These are phyloP conservation scores for Diaporthe citriasiana DNA, from an alignment of 2,329 filamentous ascomycete species.

Conservation along the genomic window DNA sequence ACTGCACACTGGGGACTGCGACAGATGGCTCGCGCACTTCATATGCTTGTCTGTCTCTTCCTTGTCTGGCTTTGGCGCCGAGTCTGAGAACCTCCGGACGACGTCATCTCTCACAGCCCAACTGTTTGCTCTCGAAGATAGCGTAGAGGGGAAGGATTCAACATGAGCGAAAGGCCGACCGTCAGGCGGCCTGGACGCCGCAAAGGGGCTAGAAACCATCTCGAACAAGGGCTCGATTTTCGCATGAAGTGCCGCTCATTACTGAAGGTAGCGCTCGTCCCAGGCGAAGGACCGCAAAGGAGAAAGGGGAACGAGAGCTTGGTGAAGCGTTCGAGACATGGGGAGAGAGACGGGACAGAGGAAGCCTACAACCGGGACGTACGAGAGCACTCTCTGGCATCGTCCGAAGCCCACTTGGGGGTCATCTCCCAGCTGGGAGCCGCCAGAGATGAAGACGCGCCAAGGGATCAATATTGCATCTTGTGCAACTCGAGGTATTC, in stretches of 20 bases:
- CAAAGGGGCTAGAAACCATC: conserved; percentile 27
- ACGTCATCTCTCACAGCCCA: conserved; percentile 39
- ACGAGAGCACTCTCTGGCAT: not conserved
- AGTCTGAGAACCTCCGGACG: conserved; percentile 47
- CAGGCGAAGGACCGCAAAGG: not conserved
- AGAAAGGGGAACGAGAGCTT: not conserved
- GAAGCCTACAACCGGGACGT: not conserved
- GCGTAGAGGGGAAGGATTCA: not conserved
- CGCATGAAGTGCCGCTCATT: not conserved
- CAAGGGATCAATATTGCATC: conserved; percentile 16
- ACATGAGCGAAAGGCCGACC: conserved; percentile 11
- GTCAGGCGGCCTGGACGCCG: not conserved
- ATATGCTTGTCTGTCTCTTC: conserved; percentile 35
- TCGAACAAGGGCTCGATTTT: conserved; percentile 4
- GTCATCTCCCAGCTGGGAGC: conserved; percentile 12
- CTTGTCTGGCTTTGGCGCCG: conserved; percentile 41
- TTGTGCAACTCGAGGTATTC: conserved; percentile 21
- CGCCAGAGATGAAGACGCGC: conserved; percentile 2
- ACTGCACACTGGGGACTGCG: not conserved
- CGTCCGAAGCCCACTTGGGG: not conserved
- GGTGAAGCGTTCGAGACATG: not conserved
- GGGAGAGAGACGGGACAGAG: not conserved
- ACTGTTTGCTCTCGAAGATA: conserved; percentile 24
- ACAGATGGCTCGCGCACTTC: conserved; percentile 30
- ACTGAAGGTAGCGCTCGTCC: not conserved